Conservation (phyloP, 2,329 filamentous ascomycete genomes). For the Talaromyces sp. region DNA sequence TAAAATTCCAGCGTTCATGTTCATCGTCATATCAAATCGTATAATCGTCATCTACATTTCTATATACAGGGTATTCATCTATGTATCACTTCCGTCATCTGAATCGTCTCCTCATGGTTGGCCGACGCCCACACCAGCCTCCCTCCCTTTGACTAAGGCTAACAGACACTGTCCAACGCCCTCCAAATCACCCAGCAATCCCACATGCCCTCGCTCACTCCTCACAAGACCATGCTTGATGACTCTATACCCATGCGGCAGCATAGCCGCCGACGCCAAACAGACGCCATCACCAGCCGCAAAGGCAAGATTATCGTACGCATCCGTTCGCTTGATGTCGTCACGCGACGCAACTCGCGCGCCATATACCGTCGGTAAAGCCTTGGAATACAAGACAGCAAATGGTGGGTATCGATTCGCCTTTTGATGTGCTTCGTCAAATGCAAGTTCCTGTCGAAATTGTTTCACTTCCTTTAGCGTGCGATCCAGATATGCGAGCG, state of each 20-base stretch:
- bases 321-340: constrained; percentile 70
- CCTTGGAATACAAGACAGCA: constrained; percentile 81
- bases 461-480: constrained; percentile 66
- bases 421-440: constrained; percentile 56
- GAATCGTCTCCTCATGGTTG: too few species aligned
- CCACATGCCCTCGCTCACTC: constrained; percentile 82
- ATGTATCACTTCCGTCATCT: not conserved
- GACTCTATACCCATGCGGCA: constrained; percentile 73
- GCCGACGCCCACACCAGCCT: constrained; percentile 64
- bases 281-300: constrained; percentile 86
- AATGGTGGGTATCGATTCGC: constrained; percentile 78
- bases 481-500: constrained; percentile 67
- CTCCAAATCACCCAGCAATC: constrained; percentile 77
- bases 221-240: constrained; percentile 71
- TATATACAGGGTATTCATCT: constrained; percentile 13
- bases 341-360: constrained; percentile 71
- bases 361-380: constrained; percentile 78
- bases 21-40: not conserved
- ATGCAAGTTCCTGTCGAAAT: constrained; percentile 73
- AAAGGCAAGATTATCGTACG: constrained; percentile 83
- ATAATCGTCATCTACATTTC: not conserved
- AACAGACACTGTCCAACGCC: constrained; percentile 72
- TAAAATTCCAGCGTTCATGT: not conserved
- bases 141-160: constrained; percentile 64
- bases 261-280: constrained; percentile 77